Evolutionary conservation across 139 green algal species (phyloP).

Genomic region (Coccomyxa sp.): DNA sequence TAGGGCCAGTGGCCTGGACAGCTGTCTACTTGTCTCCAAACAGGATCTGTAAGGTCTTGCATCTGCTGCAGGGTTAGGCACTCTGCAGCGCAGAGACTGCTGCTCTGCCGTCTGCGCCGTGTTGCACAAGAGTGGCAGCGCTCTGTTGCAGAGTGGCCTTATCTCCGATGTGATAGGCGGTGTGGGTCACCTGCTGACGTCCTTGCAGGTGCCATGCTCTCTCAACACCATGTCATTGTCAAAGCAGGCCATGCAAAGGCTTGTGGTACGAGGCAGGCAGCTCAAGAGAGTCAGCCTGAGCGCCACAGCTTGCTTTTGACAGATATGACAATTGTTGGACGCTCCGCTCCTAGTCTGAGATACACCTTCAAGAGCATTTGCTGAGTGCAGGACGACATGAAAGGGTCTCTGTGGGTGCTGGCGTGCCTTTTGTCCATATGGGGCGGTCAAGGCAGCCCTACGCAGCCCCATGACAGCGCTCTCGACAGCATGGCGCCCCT

Average conservation of each 20-base stretch:
- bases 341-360: too few species aligned
- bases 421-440: constrained; percentile 12
- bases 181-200: background rate
- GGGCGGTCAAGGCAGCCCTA: background rate
- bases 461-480: background rate
- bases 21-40: too few species aligned
- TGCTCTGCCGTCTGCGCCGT: background rate
- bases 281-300: too few species aligned
- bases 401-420: constrained; percentile 18
- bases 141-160: background rate
- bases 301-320: background rate
- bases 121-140: background rate
- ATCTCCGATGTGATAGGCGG: background rate
- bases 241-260: too few species aligned
- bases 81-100: too few species aligned
- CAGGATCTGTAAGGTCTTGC: too few species aligned
- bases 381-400: background rate
- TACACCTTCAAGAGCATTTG: background rate
- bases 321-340: background rate
- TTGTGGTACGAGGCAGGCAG: too few species aligned
- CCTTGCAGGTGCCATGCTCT: background rate
- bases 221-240: background rate
- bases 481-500: background rate
- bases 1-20: too few species aligned
- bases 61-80: too few species aligned